Conservation (phyloP, 495 filamentous ascomycete species). For the Bacidia rubella region DNA sequence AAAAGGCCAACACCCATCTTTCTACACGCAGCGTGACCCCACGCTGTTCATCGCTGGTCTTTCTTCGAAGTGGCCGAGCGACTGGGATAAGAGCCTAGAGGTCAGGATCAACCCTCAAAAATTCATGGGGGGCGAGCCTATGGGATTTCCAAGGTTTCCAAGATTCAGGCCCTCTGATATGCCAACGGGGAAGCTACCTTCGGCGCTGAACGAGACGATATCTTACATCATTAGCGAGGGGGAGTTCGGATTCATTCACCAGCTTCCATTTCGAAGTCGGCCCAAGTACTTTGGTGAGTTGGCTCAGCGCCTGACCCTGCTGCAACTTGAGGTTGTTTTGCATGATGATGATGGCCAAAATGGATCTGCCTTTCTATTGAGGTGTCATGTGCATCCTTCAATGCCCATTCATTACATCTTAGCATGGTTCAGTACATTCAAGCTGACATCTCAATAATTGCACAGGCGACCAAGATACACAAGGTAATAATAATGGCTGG, state of each 20-base stretch:
- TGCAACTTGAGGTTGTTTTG: neutral
- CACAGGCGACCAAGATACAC: neutral
- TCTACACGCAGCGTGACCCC: neutral
- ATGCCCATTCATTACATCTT: too few relatives aligned
- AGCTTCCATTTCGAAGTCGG: neutral
- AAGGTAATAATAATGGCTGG: constrained; percentile 14
- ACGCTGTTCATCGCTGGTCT: neutral
- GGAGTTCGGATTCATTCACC: neutral
- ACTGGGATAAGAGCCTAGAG: neutral
- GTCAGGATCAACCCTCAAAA: neutral
- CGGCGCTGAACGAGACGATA: neutral
- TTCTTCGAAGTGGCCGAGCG: neutral
- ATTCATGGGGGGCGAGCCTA: neutral
- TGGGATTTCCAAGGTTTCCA: neutral
- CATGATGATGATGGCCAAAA: neutral
- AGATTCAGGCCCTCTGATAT: neutral
- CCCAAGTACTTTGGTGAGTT: neutral
- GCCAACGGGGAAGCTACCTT: neutral
- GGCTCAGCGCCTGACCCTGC: neutral
- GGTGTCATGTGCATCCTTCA: too few relatives aligned
- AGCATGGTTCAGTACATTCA: too few relatives aligned
- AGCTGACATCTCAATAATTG: neutral
- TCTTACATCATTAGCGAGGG: neutral
- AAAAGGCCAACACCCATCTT: neutral
- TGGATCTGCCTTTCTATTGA: too few relatives aligned